A percentile compares a stretch with the other conserved stretches of the same genome.
Evolutionary conservation across 495 filamentous ascomycete genomes (phyloP).

Genomic region (Xylaria acuta): DNA sequence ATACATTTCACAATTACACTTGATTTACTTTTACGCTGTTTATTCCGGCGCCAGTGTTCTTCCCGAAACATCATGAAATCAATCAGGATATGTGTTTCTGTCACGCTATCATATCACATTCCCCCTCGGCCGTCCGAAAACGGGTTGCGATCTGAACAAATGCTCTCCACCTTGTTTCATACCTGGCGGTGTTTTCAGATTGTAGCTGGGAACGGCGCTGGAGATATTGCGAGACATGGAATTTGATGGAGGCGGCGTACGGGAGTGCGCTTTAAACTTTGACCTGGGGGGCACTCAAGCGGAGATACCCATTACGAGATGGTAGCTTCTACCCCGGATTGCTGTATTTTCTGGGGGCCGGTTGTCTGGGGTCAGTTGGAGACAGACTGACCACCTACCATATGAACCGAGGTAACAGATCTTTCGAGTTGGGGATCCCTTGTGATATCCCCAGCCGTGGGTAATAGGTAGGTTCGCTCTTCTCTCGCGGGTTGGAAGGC

Average conservation of each 20-base stretch:
- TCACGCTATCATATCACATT: neutral
- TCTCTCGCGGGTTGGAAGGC: neutral
- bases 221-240: neutral
- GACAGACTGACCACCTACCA: neutral
- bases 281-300: neutral
- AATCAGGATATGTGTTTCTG: neutral
- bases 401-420: neutral
- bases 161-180: neutral
- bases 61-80: conserved; percentile 1
- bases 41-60: neutral
- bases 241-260: neutral
- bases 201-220: neutral
- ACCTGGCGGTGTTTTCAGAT: neutral
- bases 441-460: neutral
- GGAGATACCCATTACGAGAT: neutral
- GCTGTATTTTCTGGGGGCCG: neutral
- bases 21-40: neutral
- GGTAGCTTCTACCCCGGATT: neutral
- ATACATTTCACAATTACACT: neutral
- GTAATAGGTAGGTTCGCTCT: neutral
- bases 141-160: neutral
- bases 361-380: neutral
- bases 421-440: neutral
- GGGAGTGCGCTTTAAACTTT: neutral
- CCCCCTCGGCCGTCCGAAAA: neutral